Evolutionary conservation across 495 filamentous ascomycete genomes (phyloP).

Genomic region (Hypoxylon trugodes): DNA sequence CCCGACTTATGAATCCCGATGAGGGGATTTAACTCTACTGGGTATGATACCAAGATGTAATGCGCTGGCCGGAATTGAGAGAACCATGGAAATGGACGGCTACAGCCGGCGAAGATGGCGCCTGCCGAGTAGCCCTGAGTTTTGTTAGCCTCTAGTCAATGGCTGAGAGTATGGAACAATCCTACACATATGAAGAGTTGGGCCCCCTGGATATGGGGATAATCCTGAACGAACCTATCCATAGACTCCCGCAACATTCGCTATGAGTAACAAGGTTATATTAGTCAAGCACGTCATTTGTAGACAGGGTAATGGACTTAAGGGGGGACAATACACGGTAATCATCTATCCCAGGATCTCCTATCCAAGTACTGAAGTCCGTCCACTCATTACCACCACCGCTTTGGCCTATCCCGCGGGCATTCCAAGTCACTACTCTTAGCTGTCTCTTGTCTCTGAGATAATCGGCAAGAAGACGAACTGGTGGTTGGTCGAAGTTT

Average conservation of each 20-base stretch:
- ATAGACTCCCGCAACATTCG: constrained; percentile 38
- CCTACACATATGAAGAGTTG: constrained; percentile 40
- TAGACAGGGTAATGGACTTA: not conserved
- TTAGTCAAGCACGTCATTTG: not conserved
- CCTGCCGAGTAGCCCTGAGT: constrained; percentile 36
- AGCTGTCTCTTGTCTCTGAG: constrained; percentile 42
- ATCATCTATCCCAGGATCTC: constrained; percentile 26
- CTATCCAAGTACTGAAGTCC: constrained; percentile 52
- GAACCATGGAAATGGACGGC: constrained; percentile 17
- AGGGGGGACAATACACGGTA: constrained; percentile 22
- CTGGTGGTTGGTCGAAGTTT: constrained; percentile 31
- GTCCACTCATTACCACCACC: constrained; percentile 75
- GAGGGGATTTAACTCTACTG: constrained; percentile 31
- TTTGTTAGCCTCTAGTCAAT: not conserved
- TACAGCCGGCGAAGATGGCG: constrained; percentile 34
- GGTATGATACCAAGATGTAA: constrained; percentile 37
- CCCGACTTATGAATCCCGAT: constrained; percentile 29
- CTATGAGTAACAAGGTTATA: constrained; percentile 1
- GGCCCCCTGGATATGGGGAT: constrained; percentile 6
- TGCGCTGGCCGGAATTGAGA: constrained; percentile 24
- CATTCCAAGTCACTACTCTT: constrained; percentile 78
- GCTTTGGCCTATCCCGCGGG: constrained; percentile 72
- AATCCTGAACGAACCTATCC: constrained; percentile 20
- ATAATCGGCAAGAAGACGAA: constrained; percentile 37
- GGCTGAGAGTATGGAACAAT: not conserved